These are phyloP conservation scores for Zymoseptoria passerinii DNA, from an alignment of 2,329 filamentous ascomycete genomes.

Conservation along the genomic window DNA sequence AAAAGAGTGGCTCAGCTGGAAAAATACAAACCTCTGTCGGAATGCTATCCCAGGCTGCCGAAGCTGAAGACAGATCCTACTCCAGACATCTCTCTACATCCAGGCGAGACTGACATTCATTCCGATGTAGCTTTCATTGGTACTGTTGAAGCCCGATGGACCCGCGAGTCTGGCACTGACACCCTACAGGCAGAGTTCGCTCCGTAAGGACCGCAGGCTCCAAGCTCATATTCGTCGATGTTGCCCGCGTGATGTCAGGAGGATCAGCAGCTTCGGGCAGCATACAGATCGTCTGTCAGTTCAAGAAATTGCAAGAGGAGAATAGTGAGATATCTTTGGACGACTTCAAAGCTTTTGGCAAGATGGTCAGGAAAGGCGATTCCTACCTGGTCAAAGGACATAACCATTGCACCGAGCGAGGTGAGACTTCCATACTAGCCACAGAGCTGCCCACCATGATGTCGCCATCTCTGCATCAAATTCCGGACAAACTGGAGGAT, in stretches of 20 bases:
- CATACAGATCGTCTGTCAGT: conserved; percentile 70
- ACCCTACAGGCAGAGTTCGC: conserved; percentile 57
- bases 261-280: conserved; percentile 48
- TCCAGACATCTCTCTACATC: conserved; percentile 1
- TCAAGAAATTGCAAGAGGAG: conserved; percentile 40
- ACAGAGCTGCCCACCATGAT: conserved; percentile 61
- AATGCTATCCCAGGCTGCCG: conserved; percentile 48
- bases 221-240: conserved; percentile 76
- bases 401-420: conserved; percentile 60
- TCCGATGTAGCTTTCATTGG: neutral
- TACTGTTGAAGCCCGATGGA: neutral
- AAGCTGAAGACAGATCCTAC: neutral
- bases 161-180: neutral
- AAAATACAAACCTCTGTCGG: conserved; percentile 40
- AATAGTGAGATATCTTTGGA: conserved; percentile 32
- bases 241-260: conserved; percentile 46
- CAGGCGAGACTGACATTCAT: conserved; percentile 6
- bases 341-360: conserved; percentile 53
- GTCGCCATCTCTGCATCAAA: conserved; percentile 68
- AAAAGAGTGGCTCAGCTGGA: conserved; percentile 49
- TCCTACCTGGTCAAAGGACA: conserved; percentile 62
- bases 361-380: conserved; percentile 69
- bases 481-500: conserved; percentile 63
- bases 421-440: conserved; percentile 67
- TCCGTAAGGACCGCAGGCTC: conserved; percentile 63